These are phyloP conservation scores for Petasospora fabianii DNA, from an alignment of 1,139 yeast genomes.

Conservation along the genomic window DNA sequence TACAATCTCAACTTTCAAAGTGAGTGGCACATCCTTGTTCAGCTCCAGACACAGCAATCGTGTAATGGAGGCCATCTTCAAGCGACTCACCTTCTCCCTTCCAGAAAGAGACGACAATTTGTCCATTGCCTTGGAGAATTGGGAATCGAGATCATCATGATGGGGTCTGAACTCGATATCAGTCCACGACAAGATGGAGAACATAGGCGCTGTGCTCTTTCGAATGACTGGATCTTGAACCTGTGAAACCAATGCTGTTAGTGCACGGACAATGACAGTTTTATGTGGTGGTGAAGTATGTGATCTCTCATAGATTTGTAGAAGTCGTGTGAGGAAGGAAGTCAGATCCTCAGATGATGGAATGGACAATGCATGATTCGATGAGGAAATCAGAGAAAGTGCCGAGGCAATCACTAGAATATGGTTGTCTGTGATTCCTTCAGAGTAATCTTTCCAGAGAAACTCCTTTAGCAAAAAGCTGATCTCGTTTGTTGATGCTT, in stretches of 20 bases:
- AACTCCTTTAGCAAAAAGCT: not conserved
- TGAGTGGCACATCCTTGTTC: not conserved
- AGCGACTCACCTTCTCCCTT: slow-evolving; percentile 6
- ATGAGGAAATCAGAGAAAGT: slow-evolving; percentile 1
- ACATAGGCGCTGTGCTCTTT: slow-evolving; percentile 32
- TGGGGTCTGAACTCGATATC: slow-evolving; percentile 23
- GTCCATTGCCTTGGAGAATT: slow-evolving; percentile 13
- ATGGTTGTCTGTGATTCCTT: slow-evolving; percentile 8
- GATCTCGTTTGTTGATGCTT: slow-evolving; percentile 2
- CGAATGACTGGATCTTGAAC: slow-evolving; percentile 22
- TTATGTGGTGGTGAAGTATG: slow-evolving; percentile 3
- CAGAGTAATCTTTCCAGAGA: slow-evolving; percentile 6
- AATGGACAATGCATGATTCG: not conserved
- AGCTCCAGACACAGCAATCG: not conserved
- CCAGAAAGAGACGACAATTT: slow-evolving; percentile 21
- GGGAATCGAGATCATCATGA: slow-evolving; percentile 1
- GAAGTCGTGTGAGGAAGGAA: slow-evolving; percentile 12
- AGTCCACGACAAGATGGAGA: slow-evolving; percentile 38
- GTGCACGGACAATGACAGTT: slow-evolving; percentile 2
- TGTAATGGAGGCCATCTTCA: slow-evolving; percentile 3
- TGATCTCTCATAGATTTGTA: slow-evolving; percentile 17
- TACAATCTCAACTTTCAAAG: slow-evolving; percentile 19
- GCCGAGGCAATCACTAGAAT: slow-evolving; percentile 6
- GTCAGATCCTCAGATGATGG: slow-evolving; percentile 6
- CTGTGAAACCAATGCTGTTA: slow-evolving; percentile 7